Percentiles rank a stretch among this genome's conserved stretches.
These are phyloP conservation scores for Erodium texanum DNA, from an alignment of 441 rosid genomes.

Conservation along the genomic window DNA sequence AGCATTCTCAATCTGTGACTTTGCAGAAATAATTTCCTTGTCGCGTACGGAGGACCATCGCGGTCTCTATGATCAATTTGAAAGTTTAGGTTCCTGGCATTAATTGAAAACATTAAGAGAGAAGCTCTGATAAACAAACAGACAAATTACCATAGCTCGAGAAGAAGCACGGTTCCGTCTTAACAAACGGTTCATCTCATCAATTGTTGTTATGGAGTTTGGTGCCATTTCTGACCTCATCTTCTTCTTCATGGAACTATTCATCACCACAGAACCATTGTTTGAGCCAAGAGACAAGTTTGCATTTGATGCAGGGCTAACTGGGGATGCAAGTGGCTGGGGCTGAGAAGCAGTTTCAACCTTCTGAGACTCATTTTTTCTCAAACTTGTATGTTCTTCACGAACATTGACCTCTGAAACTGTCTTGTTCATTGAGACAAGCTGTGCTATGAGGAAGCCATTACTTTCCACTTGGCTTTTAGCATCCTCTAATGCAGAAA, in stretches of 20 bases:
- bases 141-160: constrained; percentile 54
- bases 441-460: constrained; percentile 22
- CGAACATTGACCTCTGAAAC: constrained; percentile 11
- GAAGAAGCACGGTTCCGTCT: constrained; percentile 47
- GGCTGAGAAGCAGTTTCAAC: constrained; percentile 16
- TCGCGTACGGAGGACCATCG: constrained; percentile 69
- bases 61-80: constrained; percentile 53
- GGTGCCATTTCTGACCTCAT: constrained; percentile 74
- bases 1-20: constrained; percentile 58
- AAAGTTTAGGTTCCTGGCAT: constrained; percentile 13
- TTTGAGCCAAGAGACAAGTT: constrained; percentile 21
- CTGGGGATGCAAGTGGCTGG: constrained; percentile 13
- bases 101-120: constrained; percentile 12
- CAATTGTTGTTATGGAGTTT: constrained; percentile 52
- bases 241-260: constrained; percentile 36
- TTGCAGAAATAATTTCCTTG: constrained; percentile 57
- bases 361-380: constrained; percentile 17
- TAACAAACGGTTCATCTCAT: constrained; percentile 56
- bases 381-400: constrained; percentile 19
- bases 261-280: constrained; percentile 23
- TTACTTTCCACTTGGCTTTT: constrained; percentile 24
- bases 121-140: background rate
- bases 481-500: constrained; percentile 21
- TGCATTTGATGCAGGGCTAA: constrained; percentile 24
- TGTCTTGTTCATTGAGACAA: constrained; percentile 19